These are phyloP conservation scores for Trichoderma semiorbis DNA, from an alignment of 2,329 filamentous ascomycete genomes.

Conservation along the genomic window DNA sequence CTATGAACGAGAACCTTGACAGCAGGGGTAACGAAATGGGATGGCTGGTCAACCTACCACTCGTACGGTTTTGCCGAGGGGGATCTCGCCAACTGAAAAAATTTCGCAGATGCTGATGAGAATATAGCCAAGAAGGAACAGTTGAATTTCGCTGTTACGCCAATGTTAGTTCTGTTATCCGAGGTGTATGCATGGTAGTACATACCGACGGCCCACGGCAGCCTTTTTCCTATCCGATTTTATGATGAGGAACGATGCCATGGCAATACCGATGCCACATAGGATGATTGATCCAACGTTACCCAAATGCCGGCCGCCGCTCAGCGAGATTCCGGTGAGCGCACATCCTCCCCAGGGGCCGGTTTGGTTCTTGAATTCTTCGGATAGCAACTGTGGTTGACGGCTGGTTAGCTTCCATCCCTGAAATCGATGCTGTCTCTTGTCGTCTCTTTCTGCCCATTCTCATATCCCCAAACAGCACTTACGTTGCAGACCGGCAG, in stretches of 20 bases:
- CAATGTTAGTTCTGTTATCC: slow-evolving; percentile 16
- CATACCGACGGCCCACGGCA: slow-evolving; percentile 85
- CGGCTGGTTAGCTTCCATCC: background rate
- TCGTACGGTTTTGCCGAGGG: slow-evolving; percentile 66
- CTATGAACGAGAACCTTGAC: slow-evolving; percentile 17
- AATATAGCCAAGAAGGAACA: slow-evolving; percentile 84
- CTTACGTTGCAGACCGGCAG: slow-evolving; percentile 81
- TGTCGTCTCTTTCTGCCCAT: background rate
- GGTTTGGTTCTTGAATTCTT: slow-evolving; percentile 51
- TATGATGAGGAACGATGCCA: slow-evolving; percentile 65
- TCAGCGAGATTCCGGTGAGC: slow-evolving; percentile 70
- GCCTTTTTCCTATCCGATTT: slow-evolving; percentile 86
- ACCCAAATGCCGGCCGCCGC: slow-evolving; percentile 62
- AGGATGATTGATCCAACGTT: slow-evolving; percentile 93
- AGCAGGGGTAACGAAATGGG: background rate
- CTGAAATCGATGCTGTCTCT: background rate
- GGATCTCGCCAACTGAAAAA: slow-evolving; percentile 89
- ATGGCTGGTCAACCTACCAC: slow-evolving; percentile 53
- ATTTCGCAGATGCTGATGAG: slow-evolving; percentile 92
- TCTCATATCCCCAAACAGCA: slow-evolving; percentile 23
- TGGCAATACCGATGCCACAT: slow-evolving; percentile 70
- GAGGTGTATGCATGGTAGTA: background rate
- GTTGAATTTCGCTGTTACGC: slow-evolving; percentile 78
- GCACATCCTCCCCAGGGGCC: slow-evolving; percentile 66
- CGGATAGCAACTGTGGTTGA: slow-evolving; percentile 43